These are phyloP conservation scores for Obelidium mucronatum DNA, from an alignment of 192 early-diverging fungal species.

Conservation along the genomic window DNA sequence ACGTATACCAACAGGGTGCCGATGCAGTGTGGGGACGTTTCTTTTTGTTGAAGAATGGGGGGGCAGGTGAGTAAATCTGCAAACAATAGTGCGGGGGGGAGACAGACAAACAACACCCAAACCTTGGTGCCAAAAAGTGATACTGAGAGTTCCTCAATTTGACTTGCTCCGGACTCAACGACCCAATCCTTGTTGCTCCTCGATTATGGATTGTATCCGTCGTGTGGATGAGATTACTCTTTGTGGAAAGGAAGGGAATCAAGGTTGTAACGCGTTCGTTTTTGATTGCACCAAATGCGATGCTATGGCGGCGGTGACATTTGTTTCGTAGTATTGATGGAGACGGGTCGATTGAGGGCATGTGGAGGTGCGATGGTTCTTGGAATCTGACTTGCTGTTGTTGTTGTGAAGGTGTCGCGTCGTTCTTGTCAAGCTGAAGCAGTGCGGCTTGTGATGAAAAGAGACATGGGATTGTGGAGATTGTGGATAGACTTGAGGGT, in stretches of 20 bases:
- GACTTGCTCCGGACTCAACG: background rate
- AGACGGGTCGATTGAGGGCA: background rate
- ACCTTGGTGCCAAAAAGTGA: constrained; percentile 3
- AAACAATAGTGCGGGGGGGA: background rate
- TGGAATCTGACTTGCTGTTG: background rate
- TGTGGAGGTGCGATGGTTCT: background rate
- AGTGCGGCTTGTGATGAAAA: too few species aligned
- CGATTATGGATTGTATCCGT: constrained; percentile 1
- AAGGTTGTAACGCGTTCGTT: constrained; percentile 15
- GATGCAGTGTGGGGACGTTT: constrained; percentile 1
- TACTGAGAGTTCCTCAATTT: background rate
- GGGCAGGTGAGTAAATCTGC: too few species aligned
- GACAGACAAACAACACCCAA: too few species aligned
- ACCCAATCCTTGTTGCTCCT: background rate
- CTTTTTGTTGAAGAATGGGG: too few species aligned
- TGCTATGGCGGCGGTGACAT: background rate
- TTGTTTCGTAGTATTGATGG: too few species aligned
- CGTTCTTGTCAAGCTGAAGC: too few species aligned
- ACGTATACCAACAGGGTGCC: background rate
- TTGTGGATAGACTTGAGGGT: too few species aligned
- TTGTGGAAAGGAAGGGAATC: constrained; percentile 24
- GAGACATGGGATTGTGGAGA: too few species aligned
- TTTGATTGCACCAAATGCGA: constrained; percentile 8
- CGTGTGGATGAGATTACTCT: constrained; percentile 5
- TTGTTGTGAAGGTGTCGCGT: too few species aligned